phyloP scores from a whole-genome alignment of 2,329 filamentous ascomycete species.

The Dactylellina drechsleri region DNA sequence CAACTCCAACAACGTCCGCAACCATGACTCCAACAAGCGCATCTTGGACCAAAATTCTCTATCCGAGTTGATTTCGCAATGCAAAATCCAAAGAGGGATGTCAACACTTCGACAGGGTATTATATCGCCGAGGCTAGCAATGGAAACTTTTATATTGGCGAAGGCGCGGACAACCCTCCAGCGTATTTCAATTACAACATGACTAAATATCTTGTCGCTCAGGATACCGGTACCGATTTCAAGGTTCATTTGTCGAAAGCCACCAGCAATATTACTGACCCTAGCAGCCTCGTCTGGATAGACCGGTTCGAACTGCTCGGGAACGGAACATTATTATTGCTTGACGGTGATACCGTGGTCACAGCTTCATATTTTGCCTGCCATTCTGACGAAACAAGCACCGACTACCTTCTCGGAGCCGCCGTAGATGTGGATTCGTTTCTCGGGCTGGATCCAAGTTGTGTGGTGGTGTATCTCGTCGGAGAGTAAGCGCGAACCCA shows the following conservation, averaged over 20 bases:
- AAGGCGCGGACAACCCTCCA: not conserved
- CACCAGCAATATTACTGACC: not conserved
- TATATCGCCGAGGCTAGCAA: slow-evolving; percentile 21
- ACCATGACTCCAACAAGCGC: slow-evolving; percentile 15
- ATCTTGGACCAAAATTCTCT: slow-evolving; percentile 11
- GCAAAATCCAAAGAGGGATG: not conserved
- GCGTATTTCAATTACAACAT: slow-evolving; percentile 23
- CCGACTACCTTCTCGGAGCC: slow-evolving; percentile 16
- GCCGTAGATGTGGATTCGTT: slow-evolving; percentile 2
- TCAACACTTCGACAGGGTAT: not conserved
- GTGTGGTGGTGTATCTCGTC: not conserved
- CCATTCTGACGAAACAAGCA: not conserved
- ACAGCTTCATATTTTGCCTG: slow-evolving; percentile 20
- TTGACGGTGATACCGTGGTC: not conserved
- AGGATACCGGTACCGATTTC: slow-evolving; percentile 15
- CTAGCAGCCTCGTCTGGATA: not conserved
- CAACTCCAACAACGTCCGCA: not conserved
- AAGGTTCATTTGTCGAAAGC: not conserved
- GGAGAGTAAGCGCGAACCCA: not conserved
- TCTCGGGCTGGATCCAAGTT: slow-evolving; percentile 9
- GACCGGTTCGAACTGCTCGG: slow-evolving; percentile 18
- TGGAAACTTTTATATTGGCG: slow-evolving; percentile 12
- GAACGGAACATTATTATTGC: slow-evolving; percentile 6
- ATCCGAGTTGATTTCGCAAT: slow-evolving; percentile 23
- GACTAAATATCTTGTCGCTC: not conserved